Conservation (phyloP, 2,329 filamentous ascomycete genomes). For the Diaporthe nobilis region DNA sequence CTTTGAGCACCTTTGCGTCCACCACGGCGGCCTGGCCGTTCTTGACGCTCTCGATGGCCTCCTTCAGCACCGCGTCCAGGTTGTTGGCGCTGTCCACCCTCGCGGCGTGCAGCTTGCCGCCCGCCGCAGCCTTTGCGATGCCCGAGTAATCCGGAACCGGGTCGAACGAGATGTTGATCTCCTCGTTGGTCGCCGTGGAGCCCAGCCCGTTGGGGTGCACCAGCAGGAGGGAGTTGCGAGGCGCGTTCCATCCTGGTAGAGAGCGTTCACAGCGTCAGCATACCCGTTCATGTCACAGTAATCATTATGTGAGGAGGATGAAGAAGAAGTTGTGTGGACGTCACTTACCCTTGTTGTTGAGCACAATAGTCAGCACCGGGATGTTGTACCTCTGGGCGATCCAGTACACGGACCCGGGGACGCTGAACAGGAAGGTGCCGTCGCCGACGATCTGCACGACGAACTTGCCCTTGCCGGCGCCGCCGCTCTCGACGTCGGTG, state of each 20-base stretch:
- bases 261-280: not conserved
- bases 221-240: constrained; percentile 67
- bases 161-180: constrained; percentile 73
- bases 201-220: constrained; percentile 71
- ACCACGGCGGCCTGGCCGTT: constrained; percentile 66
- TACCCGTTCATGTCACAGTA: not conserved
- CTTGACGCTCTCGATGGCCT: constrained; percentile 66
- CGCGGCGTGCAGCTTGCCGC: constrained; percentile 66
- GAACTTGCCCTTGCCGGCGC: constrained; percentile 57
- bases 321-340: not conserved
- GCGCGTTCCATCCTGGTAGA: constrained; percentile 69
- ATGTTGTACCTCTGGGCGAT: constrained; percentile 62
- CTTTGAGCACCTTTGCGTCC: constrained; percentile 65
- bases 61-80: constrained; percentile 61
- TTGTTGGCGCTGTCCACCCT: constrained; percentile 62
- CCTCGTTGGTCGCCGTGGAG: constrained; percentile 69
- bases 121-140: constrained; percentile 72
- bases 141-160: constrained; percentile 72
- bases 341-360: constrained; percentile 65
- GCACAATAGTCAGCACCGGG: constrained; percentile 62
- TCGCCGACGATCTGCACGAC: constrained; percentile 66
- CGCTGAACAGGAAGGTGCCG: constrained; percentile 63
- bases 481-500: constrained; percentile 56
- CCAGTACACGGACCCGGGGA: constrained; percentile 65
- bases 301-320: not conserved